These are phyloP conservation scores for Hypericum perforatum DNA, from an alignment of 345 rosid genomes.

Conservation along the genomic window DNA sequence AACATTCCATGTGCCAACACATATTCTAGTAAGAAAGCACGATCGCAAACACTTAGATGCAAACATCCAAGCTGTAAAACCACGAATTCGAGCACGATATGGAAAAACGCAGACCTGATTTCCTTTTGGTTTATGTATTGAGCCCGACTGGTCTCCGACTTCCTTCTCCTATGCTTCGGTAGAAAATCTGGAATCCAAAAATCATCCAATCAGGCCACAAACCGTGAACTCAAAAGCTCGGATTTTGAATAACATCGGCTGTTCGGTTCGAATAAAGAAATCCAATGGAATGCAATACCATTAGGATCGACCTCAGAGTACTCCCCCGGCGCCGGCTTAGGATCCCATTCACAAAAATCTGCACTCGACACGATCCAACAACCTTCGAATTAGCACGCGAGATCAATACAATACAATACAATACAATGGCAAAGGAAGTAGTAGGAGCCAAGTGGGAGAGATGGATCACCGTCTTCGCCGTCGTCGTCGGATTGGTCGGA, in stretches of 20 bases:
- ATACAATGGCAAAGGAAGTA: background rate
- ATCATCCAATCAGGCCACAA: background rate
- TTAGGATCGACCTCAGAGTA: conserved; percentile 27
- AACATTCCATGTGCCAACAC: conserved; percentile 89
- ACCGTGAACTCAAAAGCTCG: conserved; percentile 5
- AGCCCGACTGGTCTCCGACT: conserved; percentile 71
- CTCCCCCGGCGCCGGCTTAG: conserved; percentile 1
- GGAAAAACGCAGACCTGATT: conserved; percentile 40
- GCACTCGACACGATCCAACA: conserved; percentile 3
- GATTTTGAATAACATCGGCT: background rate
- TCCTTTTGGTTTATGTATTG: conserved; percentile 77
- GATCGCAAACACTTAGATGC: background rate
- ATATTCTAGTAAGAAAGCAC: conserved; percentile 32
- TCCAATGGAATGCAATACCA: conserved; percentile 20
- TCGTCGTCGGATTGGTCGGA: conserved; percentile 11
- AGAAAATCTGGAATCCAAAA: conserved; percentile 30
- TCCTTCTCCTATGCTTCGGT: conserved; percentile 52
- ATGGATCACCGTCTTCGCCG: conserved; percentile 20
- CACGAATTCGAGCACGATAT: background rate
- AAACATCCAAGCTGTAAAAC: background rate
- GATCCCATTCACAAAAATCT: conserved; percentile 12
- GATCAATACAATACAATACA: background rate
- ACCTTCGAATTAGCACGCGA: too few relatives aligned
- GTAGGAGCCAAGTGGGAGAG: conserved; percentile 48
- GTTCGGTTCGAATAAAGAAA: background rate